phyloP scores from a whole-genome alignment of 2,329 filamentous ascomycete genomes.

The Fonsecaea erecta region DNA sequence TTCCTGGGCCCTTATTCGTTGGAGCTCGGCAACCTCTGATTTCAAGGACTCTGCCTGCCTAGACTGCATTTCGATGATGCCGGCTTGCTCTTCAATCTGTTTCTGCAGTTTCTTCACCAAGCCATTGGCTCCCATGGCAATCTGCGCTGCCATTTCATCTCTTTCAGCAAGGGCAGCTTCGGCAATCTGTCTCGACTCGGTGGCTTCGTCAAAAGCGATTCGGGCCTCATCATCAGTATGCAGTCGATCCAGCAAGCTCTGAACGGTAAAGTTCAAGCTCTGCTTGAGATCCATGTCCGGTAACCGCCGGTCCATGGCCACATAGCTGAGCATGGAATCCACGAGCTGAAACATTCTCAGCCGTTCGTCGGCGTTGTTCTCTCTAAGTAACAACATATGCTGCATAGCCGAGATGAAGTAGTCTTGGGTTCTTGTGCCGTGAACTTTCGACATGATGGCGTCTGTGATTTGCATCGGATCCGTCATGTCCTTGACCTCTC shows the following conservation, averaged over 20 bases:
- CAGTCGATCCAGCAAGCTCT: slow-evolving; percentile 90
- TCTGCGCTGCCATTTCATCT: slow-evolving; percentile 87
- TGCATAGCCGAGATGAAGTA: slow-evolving; percentile 96
- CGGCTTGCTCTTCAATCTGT: slow-evolving; percentile 89
- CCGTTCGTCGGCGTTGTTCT: slow-evolving; percentile 89
- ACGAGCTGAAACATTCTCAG: slow-evolving; percentile 96
- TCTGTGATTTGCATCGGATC: slow-evolving; percentile 93
- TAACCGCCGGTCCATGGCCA: slow-evolving; percentile 93
- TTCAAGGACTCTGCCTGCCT: slow-evolving; percentile 87
- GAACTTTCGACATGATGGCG: slow-evolving; percentile 83
- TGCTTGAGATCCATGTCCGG: slow-evolving; percentile 98
- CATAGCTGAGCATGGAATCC: slow-evolving; percentile 98
- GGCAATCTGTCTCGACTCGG: slow-evolving; percentile 88
- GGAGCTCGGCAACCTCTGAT: slow-evolving; percentile 83
- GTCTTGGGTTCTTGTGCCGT: slow-evolving; percentile 84
- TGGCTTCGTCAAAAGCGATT: slow-evolving; percentile 86
- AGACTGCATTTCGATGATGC: slow-evolving; percentile 85
- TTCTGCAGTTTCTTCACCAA: slow-evolving; percentile 90
- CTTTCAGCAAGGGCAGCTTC: slow-evolving; percentile 95
- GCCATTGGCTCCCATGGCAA: slow-evolving; percentile 91
- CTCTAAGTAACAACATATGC: slow-evolving; percentile 87
- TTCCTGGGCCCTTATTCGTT: slow-evolving; percentile 84
- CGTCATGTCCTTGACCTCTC: slow-evolving; percentile 86
- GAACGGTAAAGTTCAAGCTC: slow-evolving; percentile 95
- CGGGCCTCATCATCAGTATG: slow-evolving; percentile 96